Base-by-base conservation (phyloP, 2,329 filamentous ascomycete genomes). In the Aspergillus sergii region DNA sequence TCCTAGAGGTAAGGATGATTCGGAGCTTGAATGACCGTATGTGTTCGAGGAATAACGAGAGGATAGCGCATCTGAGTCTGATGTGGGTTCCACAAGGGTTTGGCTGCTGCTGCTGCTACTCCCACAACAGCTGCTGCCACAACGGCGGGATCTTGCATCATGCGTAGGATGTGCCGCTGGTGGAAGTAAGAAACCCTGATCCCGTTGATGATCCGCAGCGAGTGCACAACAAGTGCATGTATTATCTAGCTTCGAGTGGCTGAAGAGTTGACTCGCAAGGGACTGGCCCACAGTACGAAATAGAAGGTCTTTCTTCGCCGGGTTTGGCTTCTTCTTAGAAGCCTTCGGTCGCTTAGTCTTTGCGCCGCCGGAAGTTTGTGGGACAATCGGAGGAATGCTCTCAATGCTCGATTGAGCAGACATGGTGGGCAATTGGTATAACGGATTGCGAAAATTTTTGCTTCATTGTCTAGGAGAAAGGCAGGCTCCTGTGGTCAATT, bases 81-180 rank as follows among this genome's bases (percentile, higher is more conserved):
- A 32, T 4, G 9, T 12, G 16, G 46, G 46, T 34, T 59, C 58
- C 43, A 59, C 58, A 9, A 59, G 58, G 4, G 58, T 58, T 26
- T 39, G 43, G 30, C 43, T 61, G 54, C 60, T 61, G 54, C 60
- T 61, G 46, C 48, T 57, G 54, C 54, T 61, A 36, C 60, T 61
- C 16, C 54, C 36, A 34, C 41, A 30, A 9, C 54, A 48, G 14
- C 34, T 53, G 14, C 55, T 53, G 36, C 26, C 30, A 36, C 46
- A 53, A 10, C 34, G 45, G 19, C 59, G 55, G 16, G 46, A 23
- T 19, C 26, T 43, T 14, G 48, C 6, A 26, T 19, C 21, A 39
- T 19, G 57, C 19, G 7, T 10, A n/a, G 48, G 9, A n/a, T 53
- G 21, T 16, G 51, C 16, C 11, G 8, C 12, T 43, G 58, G 48